A percentile compares a stretch with the other conserved stretches of the same genome.
Conservation (phyloP, 768 basidiomycete species). For the Galerina marginata region DNA sequence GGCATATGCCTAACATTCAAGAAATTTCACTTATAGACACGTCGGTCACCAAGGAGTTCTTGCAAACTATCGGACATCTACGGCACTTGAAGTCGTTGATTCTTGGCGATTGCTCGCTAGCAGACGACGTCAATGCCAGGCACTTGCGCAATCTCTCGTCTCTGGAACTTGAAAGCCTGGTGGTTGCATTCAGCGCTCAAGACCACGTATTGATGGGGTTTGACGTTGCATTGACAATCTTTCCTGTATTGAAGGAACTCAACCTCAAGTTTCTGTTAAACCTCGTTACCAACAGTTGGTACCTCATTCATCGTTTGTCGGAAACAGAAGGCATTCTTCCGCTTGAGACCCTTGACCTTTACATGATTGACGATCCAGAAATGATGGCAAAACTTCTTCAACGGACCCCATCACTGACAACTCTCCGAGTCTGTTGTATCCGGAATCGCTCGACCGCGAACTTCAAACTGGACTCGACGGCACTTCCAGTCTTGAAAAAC, state of each 20-base stretch:
- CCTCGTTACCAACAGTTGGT: background rate
- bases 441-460: background rate
- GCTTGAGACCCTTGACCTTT: background rate
- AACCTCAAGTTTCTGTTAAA: background rate
- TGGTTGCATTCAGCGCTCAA: background rate
- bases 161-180: background rate
- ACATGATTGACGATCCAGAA: background rate
- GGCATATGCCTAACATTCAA: conserved; percentile 18
- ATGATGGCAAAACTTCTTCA: background rate
- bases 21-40: conserved; percentile 11
- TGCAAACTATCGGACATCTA: conserved; percentile 8
- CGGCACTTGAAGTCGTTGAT: conserved; percentile 9
- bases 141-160: background rate
- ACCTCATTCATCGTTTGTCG: background rate
- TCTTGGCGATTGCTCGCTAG: conserved; percentile 4
- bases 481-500: conserved; percentile 1
- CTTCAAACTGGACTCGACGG: background rate
- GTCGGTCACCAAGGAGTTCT: conserved; percentile 15
- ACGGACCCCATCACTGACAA: conserved; percentile 8
- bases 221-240: background rate
- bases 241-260: background rate
- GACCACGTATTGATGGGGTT: background rate
- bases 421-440: conserved; percentile 3
- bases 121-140: background rate
- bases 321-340: background rate